Evolutionary conservation across 2,329 filamentous ascomycete genomes (phyloP).

Genomic region (Talaromyces sp.): DNA sequence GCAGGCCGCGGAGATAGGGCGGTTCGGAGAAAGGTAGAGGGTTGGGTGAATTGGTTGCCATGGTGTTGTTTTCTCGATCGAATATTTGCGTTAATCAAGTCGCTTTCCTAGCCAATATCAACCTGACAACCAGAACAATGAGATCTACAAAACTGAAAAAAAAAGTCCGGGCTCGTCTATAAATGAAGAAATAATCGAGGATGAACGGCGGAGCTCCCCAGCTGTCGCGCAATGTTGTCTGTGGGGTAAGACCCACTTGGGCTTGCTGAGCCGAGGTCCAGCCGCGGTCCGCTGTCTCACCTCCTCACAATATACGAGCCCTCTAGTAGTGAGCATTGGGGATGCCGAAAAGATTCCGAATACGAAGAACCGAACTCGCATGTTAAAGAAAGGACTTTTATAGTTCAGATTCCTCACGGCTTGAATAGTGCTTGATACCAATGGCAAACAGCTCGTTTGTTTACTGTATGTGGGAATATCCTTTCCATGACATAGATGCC

Average conservation of each 20-base stretch:
- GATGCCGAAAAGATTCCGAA: background rate
- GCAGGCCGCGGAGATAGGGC: slow-evolving; percentile 62
- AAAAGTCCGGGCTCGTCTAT: background rate
- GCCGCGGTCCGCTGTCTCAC: background rate
- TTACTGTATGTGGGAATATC: too few relatives aligned
- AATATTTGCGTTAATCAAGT: background rate
- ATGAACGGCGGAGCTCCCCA: background rate
- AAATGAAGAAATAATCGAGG: background rate
- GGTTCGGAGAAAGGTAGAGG: slow-evolving; percentile 67
- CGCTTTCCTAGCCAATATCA: background rate
- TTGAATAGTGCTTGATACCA: too few relatives aligned
- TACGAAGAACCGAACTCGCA: background rate
- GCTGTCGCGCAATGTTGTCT: background rate
- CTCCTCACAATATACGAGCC: too few relatives aligned
- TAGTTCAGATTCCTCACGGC: background rate
- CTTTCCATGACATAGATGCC: too few relatives aligned
- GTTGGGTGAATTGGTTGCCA: slow-evolving; percentile 16
- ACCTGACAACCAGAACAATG: too few relatives aligned
- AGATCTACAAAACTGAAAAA: background rate
- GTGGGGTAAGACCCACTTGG: slow-evolving; percentile 4
- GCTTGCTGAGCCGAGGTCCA: slow-evolving; percentile 4
- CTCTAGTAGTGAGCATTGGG: too few relatives aligned
- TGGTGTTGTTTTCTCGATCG: background rate
- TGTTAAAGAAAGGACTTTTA: background rate
- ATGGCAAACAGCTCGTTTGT: too few relatives aligned